Percentiles rank a stretch among this genome's conserved stretches.
phyloP scores from a whole-genome alignment of 169 alveolate genomes.

The Eimeria praecox region DNA sequence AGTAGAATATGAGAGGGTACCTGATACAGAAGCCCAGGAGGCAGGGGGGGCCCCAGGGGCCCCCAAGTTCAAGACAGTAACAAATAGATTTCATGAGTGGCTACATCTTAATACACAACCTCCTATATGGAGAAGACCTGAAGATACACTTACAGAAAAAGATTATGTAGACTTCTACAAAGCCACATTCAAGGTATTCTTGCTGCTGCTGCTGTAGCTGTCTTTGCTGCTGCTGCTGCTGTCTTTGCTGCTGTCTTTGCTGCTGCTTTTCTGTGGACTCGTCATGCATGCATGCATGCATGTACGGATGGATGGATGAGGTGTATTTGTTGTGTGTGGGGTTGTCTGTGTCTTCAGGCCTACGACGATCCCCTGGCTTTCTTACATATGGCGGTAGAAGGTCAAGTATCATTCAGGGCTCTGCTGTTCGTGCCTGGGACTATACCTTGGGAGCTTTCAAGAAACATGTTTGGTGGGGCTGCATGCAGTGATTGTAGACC shows the following conservation, averaged over 20 bases:
- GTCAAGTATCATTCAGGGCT: slow-evolving; percentile 99
- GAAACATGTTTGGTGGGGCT: no score
- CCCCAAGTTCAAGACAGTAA: slow-evolving; percentile 98
- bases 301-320: no score
- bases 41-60: slow-evolving; percentile 88
- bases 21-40: slow-evolving; percentile 84
- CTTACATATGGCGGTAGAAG: slow-evolving; percentile 99
- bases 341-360: no score
- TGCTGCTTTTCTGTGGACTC: no score
- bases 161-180: slow-evolving; percentile 99
- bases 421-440: slow-evolving; percentile 99
- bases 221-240: no score
- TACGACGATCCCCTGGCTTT: slow-evolving; percentile 99
- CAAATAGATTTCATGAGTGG: slow-evolving; percentile 98
- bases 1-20: slow-evolving; percentile 92
- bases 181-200: slow-evolving; percentile 98
- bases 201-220: no score
- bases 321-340: no score
- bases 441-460: no score
- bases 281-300: no score
- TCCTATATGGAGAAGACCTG: slow-evolving; percentile 99
- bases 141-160: slow-evolving; percentile 99
- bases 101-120: slow-evolving; percentile 98
- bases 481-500: no score
- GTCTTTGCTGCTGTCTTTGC: no score